These are phyloP conservation scores for Geoglossum cookeanum DNA, from an alignment of 2,329 filamentous ascomycete genomes.

Conservation along the genomic window DNA sequence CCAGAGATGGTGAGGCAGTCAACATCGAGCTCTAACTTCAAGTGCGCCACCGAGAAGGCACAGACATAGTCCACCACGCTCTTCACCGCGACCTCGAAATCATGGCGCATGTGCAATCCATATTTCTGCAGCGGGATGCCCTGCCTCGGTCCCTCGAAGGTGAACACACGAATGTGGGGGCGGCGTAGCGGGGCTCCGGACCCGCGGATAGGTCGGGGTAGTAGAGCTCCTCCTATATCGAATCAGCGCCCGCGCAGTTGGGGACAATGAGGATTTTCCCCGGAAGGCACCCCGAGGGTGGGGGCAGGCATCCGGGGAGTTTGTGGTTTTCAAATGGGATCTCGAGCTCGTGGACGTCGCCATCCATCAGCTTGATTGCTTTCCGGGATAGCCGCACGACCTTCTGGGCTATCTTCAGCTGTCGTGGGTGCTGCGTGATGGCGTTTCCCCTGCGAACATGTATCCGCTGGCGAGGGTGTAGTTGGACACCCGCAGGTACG, in stretches of 20 bases:
- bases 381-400: slow-evolving; percentile 11
- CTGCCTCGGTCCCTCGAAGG: slow-evolving; percentile 29
- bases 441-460: slow-evolving; percentile 13
- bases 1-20: slow-evolving; percentile 16
- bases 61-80: slow-evolving; percentile 12
- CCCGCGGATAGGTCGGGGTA: slow-evolving; percentile 14
- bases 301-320: slow-evolving; percentile 21
- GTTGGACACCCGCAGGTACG: slow-evolving; percentile 23
- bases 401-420: slow-evolving; percentile 13
- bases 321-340: background rate
- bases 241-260: slow-evolving; percentile 20
- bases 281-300: slow-evolving; percentile 8
- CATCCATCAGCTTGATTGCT: background rate
- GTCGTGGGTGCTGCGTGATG: slow-evolving; percentile 14
- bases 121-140: slow-evolving; percentile 18
- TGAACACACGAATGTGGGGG: too few species aligned
- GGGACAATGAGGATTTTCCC: slow-evolving; percentile 20
- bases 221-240: slow-evolving; percentile 24
- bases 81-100: slow-evolving; percentile 14
- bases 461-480: slow-evolving; percentile 22
- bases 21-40: slow-evolving; percentile 13
- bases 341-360: background rate
- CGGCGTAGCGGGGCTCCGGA: slow-evolving; percentile 22
- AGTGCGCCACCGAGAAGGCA: slow-evolving; percentile 4
- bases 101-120: slow-evolving; percentile 11